Evolutionary conservation across 2,329 filamentous ascomycete genomes (phyloP), one percentile per base, ranked within the genome.

Genomic region (Rutstroemia sp.): DNA sequence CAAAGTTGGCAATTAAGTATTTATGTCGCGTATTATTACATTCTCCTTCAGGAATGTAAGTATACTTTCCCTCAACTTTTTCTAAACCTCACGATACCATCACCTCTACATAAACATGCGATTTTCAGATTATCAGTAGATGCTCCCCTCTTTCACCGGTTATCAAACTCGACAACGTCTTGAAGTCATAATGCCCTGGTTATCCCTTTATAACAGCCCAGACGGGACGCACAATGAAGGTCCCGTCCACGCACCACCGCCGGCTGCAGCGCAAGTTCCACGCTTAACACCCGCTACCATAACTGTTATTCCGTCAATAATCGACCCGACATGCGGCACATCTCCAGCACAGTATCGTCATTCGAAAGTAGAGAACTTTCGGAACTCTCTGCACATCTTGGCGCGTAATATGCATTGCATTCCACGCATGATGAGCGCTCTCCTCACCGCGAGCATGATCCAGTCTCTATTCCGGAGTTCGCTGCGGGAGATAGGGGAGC

Each of bases 261-360:
- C 52, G n/a, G 18, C 45, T 34, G 23, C 9, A 27, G 16, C 12
- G 44, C n/a, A 18, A 18, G 14, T 23, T n/a, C n/a, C 23, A 16
- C 7, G 6, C 44, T 23, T 12, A 34, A 49, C 30, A 12, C 47
- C 25, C 25, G 23, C n/a, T 27, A 18, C n/a, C 16, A 30, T 58
- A 12, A 58, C 58, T 9, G 59, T 62, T 42, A 54, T 62, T 34
- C 61, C 60, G 5, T 51, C 61, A 4, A 59, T 59, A 44, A 58
- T 62, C 16, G 61, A 62, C 46, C 59, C 51, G 39, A 56, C 56
- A 38, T 60, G 58, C 30, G 61, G 61, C 5, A 62, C 61, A 18
- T 58, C 49, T 5, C 57, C 59, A 4, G 27, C 52, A 3, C 42
- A 54, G 10, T 57, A 58, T 23, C 52, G 57, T 18, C 48, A 52